Percentiles rank a stretch among this genome's conserved stretches.
These are phyloP conservation scores for Cladorrhinum samala DNA, from an alignment of 495 filamentous ascomycete species.

Conservation along the genomic window DNA sequence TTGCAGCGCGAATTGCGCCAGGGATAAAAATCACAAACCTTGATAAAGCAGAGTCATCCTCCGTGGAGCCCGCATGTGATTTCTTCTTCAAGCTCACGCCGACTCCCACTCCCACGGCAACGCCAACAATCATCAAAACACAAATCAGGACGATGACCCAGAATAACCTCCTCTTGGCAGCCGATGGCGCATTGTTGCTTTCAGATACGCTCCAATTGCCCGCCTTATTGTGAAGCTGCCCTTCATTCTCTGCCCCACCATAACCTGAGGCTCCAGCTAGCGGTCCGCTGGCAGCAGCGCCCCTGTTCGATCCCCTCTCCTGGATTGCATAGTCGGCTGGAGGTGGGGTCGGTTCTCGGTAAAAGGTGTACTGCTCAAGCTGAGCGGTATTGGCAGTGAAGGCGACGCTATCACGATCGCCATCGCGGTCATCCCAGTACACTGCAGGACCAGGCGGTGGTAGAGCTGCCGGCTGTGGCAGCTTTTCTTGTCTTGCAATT, in stretches of 20 bases:
- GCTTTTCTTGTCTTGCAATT: neutral
- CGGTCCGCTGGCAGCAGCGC: neutral
- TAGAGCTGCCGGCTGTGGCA: neutral
- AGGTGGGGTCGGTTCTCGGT: conserved; percentile 31
- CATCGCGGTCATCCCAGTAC: conserved; percentile 28
- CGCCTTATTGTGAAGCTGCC: conserved; percentile 1
- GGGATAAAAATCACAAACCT: conserved; percentile 16
- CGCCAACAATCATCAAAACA: conserved; percentile 24
- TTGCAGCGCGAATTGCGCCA: neutral
- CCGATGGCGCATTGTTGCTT: conserved; percentile 4
- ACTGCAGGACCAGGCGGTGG: conserved; percentile 14
- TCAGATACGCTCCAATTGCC: conserved; percentile 9
- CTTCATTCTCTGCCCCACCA: neutral
- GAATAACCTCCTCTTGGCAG: conserved; percentile 24
- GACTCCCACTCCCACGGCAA: conserved; percentile 36
- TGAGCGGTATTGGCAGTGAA: conserved; percentile 7
- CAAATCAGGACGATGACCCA: conserved; percentile 21
- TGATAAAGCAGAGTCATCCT: neutral
- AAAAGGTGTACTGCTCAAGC: conserved; percentile 28
- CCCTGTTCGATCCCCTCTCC: conserved; percentile 14
- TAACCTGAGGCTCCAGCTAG: neutral
- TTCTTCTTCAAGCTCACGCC: conserved; percentile 32
- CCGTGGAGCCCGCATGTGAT: conserved; percentile 1
- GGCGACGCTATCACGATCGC: conserved; percentile 3
- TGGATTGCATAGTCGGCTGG: conserved; percentile 18